phyloP scores from a whole-genome alignment of 805 yeast species.

The Candida fluviatilis region DNA sequence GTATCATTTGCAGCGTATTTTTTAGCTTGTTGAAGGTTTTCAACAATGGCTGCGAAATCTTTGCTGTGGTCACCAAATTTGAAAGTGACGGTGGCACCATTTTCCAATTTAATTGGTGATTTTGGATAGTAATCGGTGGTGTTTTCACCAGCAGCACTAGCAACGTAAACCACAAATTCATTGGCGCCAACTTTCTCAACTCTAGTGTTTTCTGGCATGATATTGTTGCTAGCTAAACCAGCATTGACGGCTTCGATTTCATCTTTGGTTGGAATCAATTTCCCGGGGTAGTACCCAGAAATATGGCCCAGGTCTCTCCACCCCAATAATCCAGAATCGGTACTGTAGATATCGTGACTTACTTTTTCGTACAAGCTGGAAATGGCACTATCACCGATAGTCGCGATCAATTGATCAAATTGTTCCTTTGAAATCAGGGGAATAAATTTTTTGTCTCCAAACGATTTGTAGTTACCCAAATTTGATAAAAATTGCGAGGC shows the following conservation, averaged over 20 bases:
- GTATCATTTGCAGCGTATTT: constrained; percentile 68
- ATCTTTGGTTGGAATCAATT: constrained; percentile 39
- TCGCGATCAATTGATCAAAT: constrained; percentile 44
- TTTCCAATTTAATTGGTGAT: constrained; percentile 29
- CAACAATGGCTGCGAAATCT: constrained; percentile 60
- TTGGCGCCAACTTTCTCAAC: constrained; percentile 50
- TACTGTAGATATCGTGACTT: constrained; percentile 48
- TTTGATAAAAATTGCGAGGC: constrained; percentile 73
- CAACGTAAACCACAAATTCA: constrained; percentile 60
- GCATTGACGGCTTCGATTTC: constrained; percentile 68
- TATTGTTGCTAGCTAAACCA: constrained; percentile 56
- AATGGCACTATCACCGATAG: constrained; percentile 32
- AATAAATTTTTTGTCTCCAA: constrained; percentile 84
- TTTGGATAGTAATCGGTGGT: constrained; percentile 51
- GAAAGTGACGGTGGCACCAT: constrained; percentile 44
- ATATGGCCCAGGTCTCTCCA: constrained; percentile 75
- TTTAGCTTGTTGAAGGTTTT: constrained; percentile 52
- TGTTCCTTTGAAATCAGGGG: constrained; percentile 53
- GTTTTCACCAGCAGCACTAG: constrained; percentile 54
- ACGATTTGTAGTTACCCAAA: constrained; percentile 77
- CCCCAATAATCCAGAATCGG: constrained; percentile 55
- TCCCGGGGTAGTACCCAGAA: constrained; percentile 64
- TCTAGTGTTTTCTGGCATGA: constrained; percentile 79
- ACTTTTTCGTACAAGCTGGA: constrained; percentile 39
- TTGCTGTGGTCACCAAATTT: constrained; percentile 73